Base-by-base conservation (phyloP, 1,139 yeast genomes). In the Hemisphaericaspora lyxosophila region DNA sequence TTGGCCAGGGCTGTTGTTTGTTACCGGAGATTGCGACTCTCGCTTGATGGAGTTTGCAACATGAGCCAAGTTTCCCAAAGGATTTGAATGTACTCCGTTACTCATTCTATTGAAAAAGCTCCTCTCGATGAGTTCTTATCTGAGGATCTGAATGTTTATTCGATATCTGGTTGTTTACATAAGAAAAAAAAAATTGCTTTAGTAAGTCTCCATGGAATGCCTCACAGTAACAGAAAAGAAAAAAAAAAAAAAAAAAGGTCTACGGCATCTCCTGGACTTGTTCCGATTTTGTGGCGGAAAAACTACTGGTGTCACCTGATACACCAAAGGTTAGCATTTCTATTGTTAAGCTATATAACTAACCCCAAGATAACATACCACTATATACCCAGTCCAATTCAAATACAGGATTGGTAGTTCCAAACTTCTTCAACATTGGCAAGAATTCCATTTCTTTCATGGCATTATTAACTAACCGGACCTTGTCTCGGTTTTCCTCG, bases 51-150 rank as follows among this genome's bases (percentile, higher is more conserved):
- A 15, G 46, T 68, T 67, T 39, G 76, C 76, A 8, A 69, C 67
- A 45, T 67, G 74, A 2, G 73, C 75, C 47, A 71, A 57, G 42
- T 57, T 66, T 41, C 70, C 73, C 27, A 71, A 55, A 22, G 71
- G 15, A 28, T 20, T 33, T 11, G 28, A 14, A 9, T 17, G 31
- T 11, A 15, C 3, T 26, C 31, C 35, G 13, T 19, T 33, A 26
- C 31, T 33, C 30, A 26, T 33, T 18, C 5, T 18, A n/a, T 15
- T 26, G 19, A 26, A 4, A 6, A 23, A 9, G 12, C n/a, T n/a
- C n/a, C n/a, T n/a, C n/a, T n/a, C n/a, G n/a, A n/a, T n/a, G n/a
- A n/a, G n/a, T n/a, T n/a, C n/a, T n/a, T n/a, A n/a, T n/a, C n/a
- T n/a, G n/a, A n/a, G n/a, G n/a, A n/a, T n/a, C n/a, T n/a, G n/a